Base-by-base conservation (phyloP, 768 basidiomycete species). In the Leccinum fibrillosum region DNA sequence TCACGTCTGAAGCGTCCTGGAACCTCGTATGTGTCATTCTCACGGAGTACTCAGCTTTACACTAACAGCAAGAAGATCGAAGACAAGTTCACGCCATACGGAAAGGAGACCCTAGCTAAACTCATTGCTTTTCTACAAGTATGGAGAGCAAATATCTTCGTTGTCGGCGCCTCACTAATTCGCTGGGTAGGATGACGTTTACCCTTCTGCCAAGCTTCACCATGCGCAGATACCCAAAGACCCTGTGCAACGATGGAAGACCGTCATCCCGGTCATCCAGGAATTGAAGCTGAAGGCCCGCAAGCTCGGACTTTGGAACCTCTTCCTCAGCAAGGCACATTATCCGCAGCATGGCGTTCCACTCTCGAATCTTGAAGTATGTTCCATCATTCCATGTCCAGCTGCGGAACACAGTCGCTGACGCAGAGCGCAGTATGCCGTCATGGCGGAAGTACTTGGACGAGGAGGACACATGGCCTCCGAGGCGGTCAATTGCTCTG, bases 381-480 rank as follows among this genome's bases (percentile, higher is more conserved):
- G 80, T 47, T 10, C 32, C 32, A 32, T 2, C 19, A 39, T 23
- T 51, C 23, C 34, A 48, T 21, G 13, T 54, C 28, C 5, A n/a
- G 23, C 47, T 30, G 12, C 28, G 13, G 42, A 15, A 51, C 25
- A 51, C 25, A 35, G 50, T 32, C 13, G 26, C 45, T 60, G 34
- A 48, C 34, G 25, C 10, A 9, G n/a, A 49, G 12, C 3, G 50
- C 62, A 95, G 93, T 98, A 99, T 71, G 93, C 91, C 39, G 89
- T 98, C 28, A 97, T 98, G 88, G 94, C 94, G n/a, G 96, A 97
- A 74, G 74, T 97, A 47, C 82, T 98, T 63, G 95, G 95, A 4
- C 85, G 92, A 56, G 87, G 82, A 21, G 88, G 89, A 9, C 87
- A 87, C 62, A 75, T 94, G 52, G 92, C 89, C 3, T 86, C 95